Evolutionary conservation across 2,329 filamentous ascomycete species (phyloP).

Genomic region (Penicillium sp.): DNA sequence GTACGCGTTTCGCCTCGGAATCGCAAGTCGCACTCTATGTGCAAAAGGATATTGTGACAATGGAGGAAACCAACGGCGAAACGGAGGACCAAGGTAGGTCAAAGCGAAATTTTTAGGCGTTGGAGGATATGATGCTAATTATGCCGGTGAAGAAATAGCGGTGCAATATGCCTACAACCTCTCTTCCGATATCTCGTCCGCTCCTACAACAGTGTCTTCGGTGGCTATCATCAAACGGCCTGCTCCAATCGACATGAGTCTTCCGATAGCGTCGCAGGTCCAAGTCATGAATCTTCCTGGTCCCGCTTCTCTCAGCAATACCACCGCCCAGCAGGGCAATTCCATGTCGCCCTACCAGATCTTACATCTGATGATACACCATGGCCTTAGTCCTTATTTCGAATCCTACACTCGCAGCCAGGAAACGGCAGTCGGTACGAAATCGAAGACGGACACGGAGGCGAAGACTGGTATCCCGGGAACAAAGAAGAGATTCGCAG

Average conservation of each 20-base stretch:
- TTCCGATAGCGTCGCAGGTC: constrained; percentile 82
- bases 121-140: constrained; percentile 4
- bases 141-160: constrained; percentile 23
- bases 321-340: constrained; percentile 66
- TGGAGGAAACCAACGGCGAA: constrained; percentile 46
- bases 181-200: constrained; percentile 72
- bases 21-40: constrained; percentile 85
- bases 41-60: constrained; percentile 67
- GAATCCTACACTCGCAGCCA: constrained; percentile 90
- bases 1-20: constrained; percentile 84
- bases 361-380: constrained; percentile 85
- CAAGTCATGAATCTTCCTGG: constrained; percentile 91
- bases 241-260: constrained; percentile 76
- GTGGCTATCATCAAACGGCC: constrained; percentile 88
- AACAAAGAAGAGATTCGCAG: constrained; percentile 95
- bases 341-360: constrained; percentile 84
- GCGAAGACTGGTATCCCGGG: constrained; percentile 91
- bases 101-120: background rate
- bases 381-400: constrained; percentile 91
- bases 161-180: constrained; percentile 70
- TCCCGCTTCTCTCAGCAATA: constrained; percentile 65
- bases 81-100: constrained; percentile 42
- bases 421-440: constrained; percentile 62
- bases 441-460: constrained; percentile 78
- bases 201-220: constrained; percentile 76